Conservation (phyloP, 1,139 yeast species). For the Geotrichum carabidarum region DNA sequence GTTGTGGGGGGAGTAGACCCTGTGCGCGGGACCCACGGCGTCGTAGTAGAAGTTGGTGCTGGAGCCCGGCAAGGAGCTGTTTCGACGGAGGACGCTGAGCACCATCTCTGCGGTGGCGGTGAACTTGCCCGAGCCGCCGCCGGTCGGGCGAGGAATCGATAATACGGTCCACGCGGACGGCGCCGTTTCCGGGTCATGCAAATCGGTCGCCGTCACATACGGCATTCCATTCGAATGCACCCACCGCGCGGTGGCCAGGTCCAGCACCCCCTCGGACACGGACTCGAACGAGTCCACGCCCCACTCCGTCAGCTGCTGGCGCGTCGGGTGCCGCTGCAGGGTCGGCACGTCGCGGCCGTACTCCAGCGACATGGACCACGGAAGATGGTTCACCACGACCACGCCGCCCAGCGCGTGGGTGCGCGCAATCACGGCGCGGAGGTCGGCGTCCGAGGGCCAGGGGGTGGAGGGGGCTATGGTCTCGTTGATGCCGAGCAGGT, state of each 20-base stretch:
- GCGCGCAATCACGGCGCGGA: constrained; percentile 21
- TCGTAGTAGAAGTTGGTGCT: constrained; percentile 24
- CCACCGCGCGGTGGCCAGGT: constrained; percentile 25
- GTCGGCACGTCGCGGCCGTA: constrained; percentile 23
- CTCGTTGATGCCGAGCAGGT: constrained; percentile 28
- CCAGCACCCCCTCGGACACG: constrained; percentile 26
- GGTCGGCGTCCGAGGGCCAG: constrained; percentile 27
- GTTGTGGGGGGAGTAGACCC: constrained; percentile 23
- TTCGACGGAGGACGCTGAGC: neutral
- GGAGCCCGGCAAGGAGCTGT: neutral
- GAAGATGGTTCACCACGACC: constrained; percentile 29
- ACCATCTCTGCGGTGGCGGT: neutral
- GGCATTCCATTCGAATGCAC: constrained; percentile 23
- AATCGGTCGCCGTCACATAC: constrained; percentile 26
- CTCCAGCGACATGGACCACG: constrained; percentile 28
- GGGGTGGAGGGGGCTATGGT: constrained; percentile 24
- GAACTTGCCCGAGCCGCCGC: neutral
- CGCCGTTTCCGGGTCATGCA: constrained; percentile 23
- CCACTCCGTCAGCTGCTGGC: constrained; percentile 25
- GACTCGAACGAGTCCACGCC: constrained; percentile 30
- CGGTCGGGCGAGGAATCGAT: constrained; percentile 2
- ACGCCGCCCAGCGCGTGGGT: constrained; percentile 28
- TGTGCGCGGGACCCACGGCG: constrained; percentile 24
- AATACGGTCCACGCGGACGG: constrained; percentile 29
- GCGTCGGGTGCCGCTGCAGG: constrained; percentile 25